Evolutionary conservation across 2,329 filamentous ascomycete species (phyloP).

Genomic region (Neonectria neomacrospora): DNA sequence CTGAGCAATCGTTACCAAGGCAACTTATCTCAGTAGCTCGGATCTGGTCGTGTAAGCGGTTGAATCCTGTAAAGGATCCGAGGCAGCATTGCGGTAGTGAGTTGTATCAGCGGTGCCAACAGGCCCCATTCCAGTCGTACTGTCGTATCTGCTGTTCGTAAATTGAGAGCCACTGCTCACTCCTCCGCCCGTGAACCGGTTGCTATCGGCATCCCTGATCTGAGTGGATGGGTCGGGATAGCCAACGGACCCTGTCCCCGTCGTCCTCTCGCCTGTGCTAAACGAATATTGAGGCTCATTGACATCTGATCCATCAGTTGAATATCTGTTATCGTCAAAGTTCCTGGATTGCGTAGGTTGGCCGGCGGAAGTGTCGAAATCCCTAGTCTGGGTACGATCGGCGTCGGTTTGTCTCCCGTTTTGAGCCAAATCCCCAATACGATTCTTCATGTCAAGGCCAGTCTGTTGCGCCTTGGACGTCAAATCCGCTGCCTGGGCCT

Average conservation of each 20-base stretch:
- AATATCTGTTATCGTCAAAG: neutral
- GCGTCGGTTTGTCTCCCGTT: slow-evolving; percentile 25
- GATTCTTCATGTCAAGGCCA: neutral
- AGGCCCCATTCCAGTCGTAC: neutral
- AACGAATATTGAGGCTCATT: neutral
- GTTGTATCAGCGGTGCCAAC: neutral
- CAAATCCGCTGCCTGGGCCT: slow-evolving; percentile 23
- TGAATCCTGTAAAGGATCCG: neutral
- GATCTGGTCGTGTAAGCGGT: too few species aligned
- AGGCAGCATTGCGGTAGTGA: neutral
- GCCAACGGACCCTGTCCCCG: neutral
- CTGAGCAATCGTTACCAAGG: neutral
- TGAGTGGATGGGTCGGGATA: neutral
- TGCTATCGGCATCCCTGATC: neutral
- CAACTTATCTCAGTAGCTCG: too few species aligned
- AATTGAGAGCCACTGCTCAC: neutral
- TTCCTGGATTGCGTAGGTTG: neutral
- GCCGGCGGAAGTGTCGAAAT: too few species aligned
- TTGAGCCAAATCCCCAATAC: slow-evolving; percentile 2
- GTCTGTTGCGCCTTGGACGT: slow-evolving; percentile 28
- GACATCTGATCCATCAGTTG: neutral
- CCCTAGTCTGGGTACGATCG: slow-evolving; percentile 4
- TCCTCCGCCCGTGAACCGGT: neutral
- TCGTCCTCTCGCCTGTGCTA: neutral
- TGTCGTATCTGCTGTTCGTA: neutral